A percentile compares a stretch with the other conserved stretches of the same genome.
Conservation (phyloP, 306 rosid species). For the Psophocarpus tetragonolobus region DNA sequence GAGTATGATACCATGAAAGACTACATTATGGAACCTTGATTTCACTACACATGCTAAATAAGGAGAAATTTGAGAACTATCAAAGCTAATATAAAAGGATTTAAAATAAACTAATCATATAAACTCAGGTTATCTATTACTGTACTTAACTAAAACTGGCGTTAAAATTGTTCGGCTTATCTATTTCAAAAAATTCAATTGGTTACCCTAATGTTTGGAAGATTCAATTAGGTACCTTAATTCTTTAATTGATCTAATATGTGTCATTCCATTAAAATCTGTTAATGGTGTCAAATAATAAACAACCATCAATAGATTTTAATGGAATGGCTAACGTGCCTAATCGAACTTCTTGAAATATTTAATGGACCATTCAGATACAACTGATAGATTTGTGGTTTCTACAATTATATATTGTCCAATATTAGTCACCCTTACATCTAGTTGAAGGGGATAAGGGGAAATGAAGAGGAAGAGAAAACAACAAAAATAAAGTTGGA, state of each 20-base stretch:
- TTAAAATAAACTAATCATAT: not conserved
- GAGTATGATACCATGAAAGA: not conserved
- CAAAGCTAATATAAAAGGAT: not conserved
- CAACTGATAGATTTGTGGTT: not conserved
- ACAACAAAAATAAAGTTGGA: not conserved
- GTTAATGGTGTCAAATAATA: no score
- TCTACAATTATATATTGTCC: not conserved
- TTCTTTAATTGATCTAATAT: no score
- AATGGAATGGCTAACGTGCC: no score
- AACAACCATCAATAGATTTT: no score
- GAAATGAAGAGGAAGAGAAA: not conserved
- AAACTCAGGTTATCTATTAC: not conserved
- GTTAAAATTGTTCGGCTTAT: no score
- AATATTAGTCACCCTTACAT: not conserved
- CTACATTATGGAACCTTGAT: not conserved
- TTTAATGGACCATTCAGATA: no score
- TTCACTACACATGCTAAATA: not conserved
- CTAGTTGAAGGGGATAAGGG: not conserved
- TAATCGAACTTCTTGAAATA: no score
- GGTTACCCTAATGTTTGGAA: no score
- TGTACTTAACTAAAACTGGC: not conserved
- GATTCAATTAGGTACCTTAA: no score
- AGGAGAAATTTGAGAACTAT: not conserved
- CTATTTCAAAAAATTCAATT: no score
- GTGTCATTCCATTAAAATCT: no score